Base-by-base conservation (phyloP, 768 basidiomycete genomes). In the Stropharia rugosoannulata region DNA sequence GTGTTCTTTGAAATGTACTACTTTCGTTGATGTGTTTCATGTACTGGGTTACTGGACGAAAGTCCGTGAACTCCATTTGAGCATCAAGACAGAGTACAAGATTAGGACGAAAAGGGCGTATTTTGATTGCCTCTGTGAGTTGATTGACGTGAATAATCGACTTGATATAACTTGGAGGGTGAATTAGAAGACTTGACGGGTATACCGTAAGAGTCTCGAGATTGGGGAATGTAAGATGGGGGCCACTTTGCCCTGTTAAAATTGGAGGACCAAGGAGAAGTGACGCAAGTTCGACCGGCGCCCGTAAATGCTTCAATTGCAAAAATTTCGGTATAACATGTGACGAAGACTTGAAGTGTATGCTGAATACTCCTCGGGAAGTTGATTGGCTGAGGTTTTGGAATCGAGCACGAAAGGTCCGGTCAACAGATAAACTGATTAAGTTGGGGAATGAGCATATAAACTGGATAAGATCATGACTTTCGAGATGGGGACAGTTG, bases 51-150 rank as follows among this genome's bases (percentile, higher is more conserved):
- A 61, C 61, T 8, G 59, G 44, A 5, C 40, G 57, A 19, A 64
- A 60, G 25, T 62, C 61, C 13, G 56, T 64, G 41, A 59, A 62
- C 18, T 64, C 64, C 51, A 58, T 59, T 19, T 64, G 61, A 1
- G 52, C 59, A 22, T 64, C 61, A 6, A 64, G 58, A 10, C 57
- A 27, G 36, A 55, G 59, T 4, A 35, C 13, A 15, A 59, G 39
- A 12, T 8, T 15, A 1, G 40, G 51, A 4, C 27, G 9, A 39
- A 44, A 56, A 9, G 48, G 12, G 18, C 51, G 54, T n/a, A 38
- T 7, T 8, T 27, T 46, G 25, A 59, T 40, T 35, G 50, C 46
- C 1, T 56, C 27, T 5, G 57, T 49, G 12, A 64, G 55, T 5
- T 59, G 39, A 27, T 57, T 60, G 42, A 64, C 47, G 16, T 18